These are phyloP conservation scores for Pseudocercospora pini-densiflorae DNA, from an alignment of 2,329 filamentous ascomycete species.

Conservation along the genomic window DNA sequence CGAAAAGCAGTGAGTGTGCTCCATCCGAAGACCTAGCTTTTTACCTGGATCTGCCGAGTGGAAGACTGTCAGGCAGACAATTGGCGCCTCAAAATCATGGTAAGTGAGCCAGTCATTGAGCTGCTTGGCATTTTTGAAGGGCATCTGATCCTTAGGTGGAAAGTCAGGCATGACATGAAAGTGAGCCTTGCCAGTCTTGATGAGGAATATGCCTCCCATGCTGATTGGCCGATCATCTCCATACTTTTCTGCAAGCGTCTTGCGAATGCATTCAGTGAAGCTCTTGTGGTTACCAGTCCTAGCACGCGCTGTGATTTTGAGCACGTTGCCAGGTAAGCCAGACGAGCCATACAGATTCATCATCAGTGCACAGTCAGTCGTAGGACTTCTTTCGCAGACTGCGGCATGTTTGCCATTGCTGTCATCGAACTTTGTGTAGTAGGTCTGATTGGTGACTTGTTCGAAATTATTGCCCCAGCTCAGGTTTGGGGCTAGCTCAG, in stretches of 20 bases:
- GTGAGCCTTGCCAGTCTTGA: constrained; percentile 33
- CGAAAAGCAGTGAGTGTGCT: constrained; percentile 40
- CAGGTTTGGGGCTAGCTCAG: constrained; percentile 37
- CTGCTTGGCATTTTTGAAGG: constrained; percentile 33
- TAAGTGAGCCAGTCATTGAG: constrained; percentile 38
- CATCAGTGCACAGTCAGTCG: constrained; percentile 38
- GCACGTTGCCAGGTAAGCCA: constrained; percentile 32
- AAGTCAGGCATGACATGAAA: constrained; percentile 41
- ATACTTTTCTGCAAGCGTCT: constrained; percentile 28
- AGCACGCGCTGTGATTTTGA: constrained; percentile 35
- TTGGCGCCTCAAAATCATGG: constrained; percentile 37
- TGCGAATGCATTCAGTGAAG: constrained; percentile 37
- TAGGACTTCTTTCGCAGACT: constrained; percentile 29
- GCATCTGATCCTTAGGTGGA: constrained; percentile 28
- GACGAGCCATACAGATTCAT: constrained; percentile 37
- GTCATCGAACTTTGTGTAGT: constrained; percentile 49
- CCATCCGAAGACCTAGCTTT: constrained; percentile 37
- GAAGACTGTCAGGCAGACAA: constrained; percentile 38
- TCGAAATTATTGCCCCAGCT: constrained; percentile 33
- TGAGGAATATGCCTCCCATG: constrained; percentile 36
- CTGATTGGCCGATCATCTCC: constrained; percentile 32
- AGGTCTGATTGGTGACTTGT: constrained; percentile 32
- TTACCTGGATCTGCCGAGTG: constrained; percentile 37
- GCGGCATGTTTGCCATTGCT: constrained; percentile 46
- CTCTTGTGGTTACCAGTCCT: constrained; percentile 32